These are phyloP conservation scores for Metschnikowia vanudenii DNA, from an alignment of 805 yeast genomes.

Conservation along the genomic window DNA sequence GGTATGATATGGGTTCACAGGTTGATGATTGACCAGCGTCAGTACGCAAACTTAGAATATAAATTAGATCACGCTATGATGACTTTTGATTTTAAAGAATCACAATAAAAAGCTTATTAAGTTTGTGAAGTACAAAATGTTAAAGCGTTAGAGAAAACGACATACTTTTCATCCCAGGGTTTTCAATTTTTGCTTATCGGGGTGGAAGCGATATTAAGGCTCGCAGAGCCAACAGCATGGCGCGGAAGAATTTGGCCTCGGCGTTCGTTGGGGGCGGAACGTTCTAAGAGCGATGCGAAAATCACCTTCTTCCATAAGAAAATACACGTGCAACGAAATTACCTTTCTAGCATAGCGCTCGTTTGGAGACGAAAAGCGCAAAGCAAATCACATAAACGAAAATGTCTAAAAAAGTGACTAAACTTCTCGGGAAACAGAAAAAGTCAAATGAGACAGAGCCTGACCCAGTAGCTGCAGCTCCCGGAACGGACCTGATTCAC, in stretches of 20 bases:
- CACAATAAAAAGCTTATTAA: too few species aligned
- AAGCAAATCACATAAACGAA: too few species aligned
- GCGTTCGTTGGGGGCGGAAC: neutral
- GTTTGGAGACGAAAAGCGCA: neutral
- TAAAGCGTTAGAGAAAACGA: neutral
- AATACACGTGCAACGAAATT: too few species aligned
- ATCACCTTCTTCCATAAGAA: neutral
- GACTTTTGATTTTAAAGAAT: too few species aligned
- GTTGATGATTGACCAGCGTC: too few species aligned
- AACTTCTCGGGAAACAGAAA: conserved; percentile 15
- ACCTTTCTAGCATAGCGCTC: neutral
- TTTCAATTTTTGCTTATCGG: neutral
- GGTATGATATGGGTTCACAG: too few species aligned
- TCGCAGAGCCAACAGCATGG: neutral
- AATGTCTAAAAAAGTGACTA: conserved; percentile 11
- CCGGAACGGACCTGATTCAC: conserved; percentile 7
- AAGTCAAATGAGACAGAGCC: conserved; percentile 3
- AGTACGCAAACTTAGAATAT: too few species aligned
- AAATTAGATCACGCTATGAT: too few species aligned
- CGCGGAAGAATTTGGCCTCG: neutral
- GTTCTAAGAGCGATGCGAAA: neutral
- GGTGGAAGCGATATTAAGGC: neutral
- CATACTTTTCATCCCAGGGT: too few species aligned
- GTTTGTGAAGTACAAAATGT: too few species aligned
- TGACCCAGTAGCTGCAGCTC: conserved; percentile 1